Conservation (phyloP, 2,329 filamentous ascomycete genomes). For the Claviceps humidiphila region DNA sequence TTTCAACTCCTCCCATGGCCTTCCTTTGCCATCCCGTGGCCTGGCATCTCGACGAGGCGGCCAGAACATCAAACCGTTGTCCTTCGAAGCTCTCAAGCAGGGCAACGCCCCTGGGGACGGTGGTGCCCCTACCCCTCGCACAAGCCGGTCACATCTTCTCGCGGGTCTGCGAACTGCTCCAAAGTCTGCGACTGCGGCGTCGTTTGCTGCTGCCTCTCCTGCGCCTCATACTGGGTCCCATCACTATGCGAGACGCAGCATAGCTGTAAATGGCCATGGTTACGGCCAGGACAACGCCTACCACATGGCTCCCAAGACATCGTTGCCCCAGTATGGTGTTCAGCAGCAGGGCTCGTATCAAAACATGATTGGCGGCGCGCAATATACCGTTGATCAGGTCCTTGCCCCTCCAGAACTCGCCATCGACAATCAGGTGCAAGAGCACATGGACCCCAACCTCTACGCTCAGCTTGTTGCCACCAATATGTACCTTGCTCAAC, state of each 20-base stretch:
- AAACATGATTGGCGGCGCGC: constrained; percentile 24
- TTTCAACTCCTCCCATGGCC: constrained; percentile 55
- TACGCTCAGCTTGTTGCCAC: constrained; percentile 85
- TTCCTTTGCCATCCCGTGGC: constrained; percentile 65
- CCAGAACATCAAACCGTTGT: constrained; percentile 82
- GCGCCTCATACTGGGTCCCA: constrained; percentile 26
- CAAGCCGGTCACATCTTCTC: constrained; percentile 86
- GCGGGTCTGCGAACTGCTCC: constrained; percentile 88
- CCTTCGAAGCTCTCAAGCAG: constrained; percentile 57
- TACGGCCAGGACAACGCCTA: constrained; percentile 29
- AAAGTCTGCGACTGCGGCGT: constrained; percentile 64
- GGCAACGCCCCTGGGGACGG: constrained; percentile 56
- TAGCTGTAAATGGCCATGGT: constrained; percentile 30
- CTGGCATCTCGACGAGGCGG: constrained; percentile 77
- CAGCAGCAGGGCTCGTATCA: constrained; percentile 21
- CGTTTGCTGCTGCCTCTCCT: constrained; percentile 56
- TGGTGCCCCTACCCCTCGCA: constrained; percentile 69
- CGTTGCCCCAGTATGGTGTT: constrained; percentile 34
- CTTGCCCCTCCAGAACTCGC: constrained; percentile 72
- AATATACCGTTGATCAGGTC: constrained; percentile 77
- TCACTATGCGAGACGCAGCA: constrained; percentile 31
- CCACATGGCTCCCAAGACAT: constrained; percentile 40
- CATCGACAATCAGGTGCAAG: constrained; percentile 53
- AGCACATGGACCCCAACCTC: constrained; percentile 70
- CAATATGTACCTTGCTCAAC: constrained; percentile 83